A percentile compares a stretch with the other conserved stretches of the same genome.
phyloP scores from a whole-genome alignment of 2,329 filamentous ascomycete species.

The Cryphonectria radicalis region DNA sequence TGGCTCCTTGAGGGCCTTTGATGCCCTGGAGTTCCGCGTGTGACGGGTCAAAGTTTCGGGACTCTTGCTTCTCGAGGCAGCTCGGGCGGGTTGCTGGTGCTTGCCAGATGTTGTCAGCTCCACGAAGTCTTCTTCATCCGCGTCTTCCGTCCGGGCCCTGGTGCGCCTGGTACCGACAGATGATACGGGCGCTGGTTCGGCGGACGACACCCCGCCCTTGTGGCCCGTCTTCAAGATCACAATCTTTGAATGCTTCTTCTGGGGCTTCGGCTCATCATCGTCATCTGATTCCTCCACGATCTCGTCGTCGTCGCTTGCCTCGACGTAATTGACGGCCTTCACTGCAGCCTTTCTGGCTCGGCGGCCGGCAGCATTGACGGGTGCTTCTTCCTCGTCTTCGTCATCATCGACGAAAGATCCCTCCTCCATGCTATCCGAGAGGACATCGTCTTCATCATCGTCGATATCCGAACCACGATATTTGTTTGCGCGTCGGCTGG shows the following conservation, averaged over 20 bases:
- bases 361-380: conserved; percentile 53
- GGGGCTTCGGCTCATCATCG: conserved; percentile 31
- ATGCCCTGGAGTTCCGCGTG: conserved; percentile 52
- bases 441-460: conserved; percentile 61
- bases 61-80: conserved; percentile 58
- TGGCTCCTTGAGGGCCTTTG: conserved; percentile 55
- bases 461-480: conserved; percentile 68
- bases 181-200: conserved; percentile 7
- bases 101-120: conserved; percentile 66
- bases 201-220: conserved; percentile 26
- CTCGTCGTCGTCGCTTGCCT: conserved; percentile 49
- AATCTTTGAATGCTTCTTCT: conserved; percentile 41
- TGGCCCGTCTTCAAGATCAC: conserved; percentile 49
- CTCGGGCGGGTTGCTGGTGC: conserved; percentile 54
- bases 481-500: conserved; percentile 39
- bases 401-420: conserved; percentile 53
- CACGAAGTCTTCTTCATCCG: conserved; percentile 57
- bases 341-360: conserved; percentile 53
- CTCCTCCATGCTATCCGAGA: conserved; percentile 58
- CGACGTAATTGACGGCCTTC: conserved; percentile 51
- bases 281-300: conserved; percentile 37
- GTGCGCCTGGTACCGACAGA: conserved; percentile 50
- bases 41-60: conserved; percentile 54
- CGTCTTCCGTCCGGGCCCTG: conserved; percentile 58
- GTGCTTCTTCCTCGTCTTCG: conserved; percentile 45